These are phyloP conservation scores for Phoma herbarum DNA, from an alignment of 2,329 filamentous ascomycete genomes.

Conservation along the genomic window DNA sequence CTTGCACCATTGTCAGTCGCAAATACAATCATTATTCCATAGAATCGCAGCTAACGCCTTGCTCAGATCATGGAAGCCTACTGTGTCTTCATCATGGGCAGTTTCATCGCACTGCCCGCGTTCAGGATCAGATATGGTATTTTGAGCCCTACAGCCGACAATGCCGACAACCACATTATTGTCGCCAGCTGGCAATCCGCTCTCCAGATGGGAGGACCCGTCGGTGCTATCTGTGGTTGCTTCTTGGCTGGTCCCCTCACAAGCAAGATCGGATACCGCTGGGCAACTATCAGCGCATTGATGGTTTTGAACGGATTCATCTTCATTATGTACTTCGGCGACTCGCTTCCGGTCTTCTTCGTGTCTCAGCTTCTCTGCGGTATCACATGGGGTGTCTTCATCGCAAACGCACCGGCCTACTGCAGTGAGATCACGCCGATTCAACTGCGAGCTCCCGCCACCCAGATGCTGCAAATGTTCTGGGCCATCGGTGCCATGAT, in stretches of 20 bases:
- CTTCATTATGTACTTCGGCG: constrained; percentile 67
- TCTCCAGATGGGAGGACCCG: constrained; percentile 63
- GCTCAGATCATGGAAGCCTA: constrained; percentile 71
- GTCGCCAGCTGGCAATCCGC: constrained; percentile 66
- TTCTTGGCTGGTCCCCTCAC: constrained; percentile 69
- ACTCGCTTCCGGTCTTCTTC: constrained; percentile 59
- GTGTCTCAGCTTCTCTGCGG: constrained; percentile 67
- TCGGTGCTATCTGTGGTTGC: constrained; percentile 68
- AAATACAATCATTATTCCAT: constrained; percentile 20
- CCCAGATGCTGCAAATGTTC: constrained; percentile 72
- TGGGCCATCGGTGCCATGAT: constrained; percentile 71
- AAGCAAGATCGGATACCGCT: constrained; percentile 67
- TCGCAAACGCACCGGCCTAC: constrained; percentile 71
- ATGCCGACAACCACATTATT: constrained; percentile 52
- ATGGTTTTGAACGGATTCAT: constrained; percentile 68
- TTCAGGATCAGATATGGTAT: constrained; percentile 62
- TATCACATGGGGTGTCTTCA: constrained; percentile 72
- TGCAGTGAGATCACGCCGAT: constrained; percentile 69
- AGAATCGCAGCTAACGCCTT: constrained; percentile 24
- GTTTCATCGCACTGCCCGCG: constrained; percentile 62
- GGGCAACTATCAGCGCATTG: constrained; percentile 64
- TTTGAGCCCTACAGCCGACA: constrained; percentile 27
- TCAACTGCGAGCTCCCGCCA: constrained; percentile 64
- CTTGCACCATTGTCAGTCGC: constrained; percentile 61
- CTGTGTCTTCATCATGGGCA: constrained; percentile 68